Evolutionary conservation across 2,329 filamentous ascomycete genomes (phyloP).

Genomic region (Fusarium mangiferae): DNA sequence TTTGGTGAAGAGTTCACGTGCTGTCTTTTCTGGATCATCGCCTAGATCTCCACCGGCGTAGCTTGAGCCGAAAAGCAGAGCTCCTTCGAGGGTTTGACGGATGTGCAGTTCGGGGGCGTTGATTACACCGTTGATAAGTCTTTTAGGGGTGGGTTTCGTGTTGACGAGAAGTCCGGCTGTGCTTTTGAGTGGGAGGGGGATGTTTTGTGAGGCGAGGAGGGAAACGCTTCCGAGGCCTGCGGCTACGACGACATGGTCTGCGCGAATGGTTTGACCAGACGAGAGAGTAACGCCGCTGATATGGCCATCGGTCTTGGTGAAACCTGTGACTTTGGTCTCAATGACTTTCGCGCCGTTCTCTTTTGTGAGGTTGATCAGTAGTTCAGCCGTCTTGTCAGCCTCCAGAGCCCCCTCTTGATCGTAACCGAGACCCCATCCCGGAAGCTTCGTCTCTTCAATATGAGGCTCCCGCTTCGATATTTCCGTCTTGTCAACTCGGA

Average conservation of each 20-base stretch:
- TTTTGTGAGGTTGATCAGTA: background rate
- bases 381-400: conserved; percentile 1
- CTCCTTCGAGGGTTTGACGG: conserved; percentile 10
- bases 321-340: background rate
- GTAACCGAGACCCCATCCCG: conserved; percentile 17
- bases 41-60: conserved; percentile 4
- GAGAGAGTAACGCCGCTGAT: conserved; percentile 3
- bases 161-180: conserved; percentile 15
- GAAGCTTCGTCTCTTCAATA: background rate
- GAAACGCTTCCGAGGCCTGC: conserved; percentile 19
- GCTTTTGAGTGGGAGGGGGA: background rate
- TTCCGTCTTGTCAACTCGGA: background rate
- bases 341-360: background rate
- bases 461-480: background rate
- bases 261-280: background rate
- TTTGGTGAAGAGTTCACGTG: conserved; percentile 5
- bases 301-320: background rate
- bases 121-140: background rate
- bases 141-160: conserved; percentile 2
- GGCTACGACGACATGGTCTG: conserved; percentile 15
- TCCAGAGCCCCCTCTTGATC: conserved; percentile 17
- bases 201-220: conserved; percentile 5
- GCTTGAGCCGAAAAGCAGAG: background rate
- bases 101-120: conserved; percentile 10
- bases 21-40: conserved; percentile 15